Evolutionary conservation across 2,329 filamentous ascomycete species (phyloP), one percentile per base, ranked within the genome.

Genomic region (Harringtonia lauricola): DNA sequence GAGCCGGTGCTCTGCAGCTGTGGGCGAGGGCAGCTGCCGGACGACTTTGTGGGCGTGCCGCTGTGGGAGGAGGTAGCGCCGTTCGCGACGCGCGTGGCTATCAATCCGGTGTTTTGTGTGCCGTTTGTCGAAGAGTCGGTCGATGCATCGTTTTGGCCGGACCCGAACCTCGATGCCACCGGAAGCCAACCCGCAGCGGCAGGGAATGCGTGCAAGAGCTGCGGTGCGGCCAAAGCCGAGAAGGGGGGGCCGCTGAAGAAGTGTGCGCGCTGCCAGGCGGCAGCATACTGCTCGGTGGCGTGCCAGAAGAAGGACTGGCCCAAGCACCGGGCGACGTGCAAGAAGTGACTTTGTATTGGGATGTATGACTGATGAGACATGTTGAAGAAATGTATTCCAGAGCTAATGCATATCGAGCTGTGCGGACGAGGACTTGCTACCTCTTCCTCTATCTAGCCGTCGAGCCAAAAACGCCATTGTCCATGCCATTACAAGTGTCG

Each of bases 261-360:
- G 47, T 77, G 72, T 47, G 46, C 49, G 41, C 51, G 64, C 8
- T 78, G 74, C 45, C 53, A 57, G 48, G 55, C 54, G 39, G 67
- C 55, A 13, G 63, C 54, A 47, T 79, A 78, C 43, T 79, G 74
- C 55, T 70, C 66, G 3, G 46, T 44, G 0, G 64, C 67, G 39
- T 79, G 74, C 43, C 74, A 78, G 62, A 67, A 64, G 54, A 62
- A 58, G 49, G 68, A 76, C 45, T 78, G 73, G 73, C 69, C 64
- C 51, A 66, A 60, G 52, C 73, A 79, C 52, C 21, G 22, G n/a
- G 6, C 6, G 39, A 21, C 18, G 33, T 41, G 39, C 39, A 9
- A 26, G 15, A 29, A 39, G 22, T 24, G 31, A n/a, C n/a, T n/a
- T n/a, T n/a, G n/a, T n/a, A n/a, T n/a, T n/a, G n/a, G n/a, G n/a